Evolutionary conservation across 768 basidiomycete genomes (phyloP).

Genomic region (Suillus brevipes): DNA sequence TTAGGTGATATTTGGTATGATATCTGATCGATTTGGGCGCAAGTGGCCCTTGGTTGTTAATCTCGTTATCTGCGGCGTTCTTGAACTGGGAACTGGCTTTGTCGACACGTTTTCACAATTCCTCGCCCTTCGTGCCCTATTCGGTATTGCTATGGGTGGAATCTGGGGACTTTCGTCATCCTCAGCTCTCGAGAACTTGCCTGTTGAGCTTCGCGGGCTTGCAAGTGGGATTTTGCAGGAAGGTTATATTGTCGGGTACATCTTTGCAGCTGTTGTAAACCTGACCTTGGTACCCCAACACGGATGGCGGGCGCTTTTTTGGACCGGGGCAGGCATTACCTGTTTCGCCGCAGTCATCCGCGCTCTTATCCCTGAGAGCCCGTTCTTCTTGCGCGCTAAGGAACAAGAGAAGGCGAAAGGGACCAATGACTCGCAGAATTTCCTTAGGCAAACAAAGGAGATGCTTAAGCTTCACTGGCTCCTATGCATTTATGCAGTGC

Average conservation of each 20-base stretch:
- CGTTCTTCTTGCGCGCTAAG: conserved; percentile 67
- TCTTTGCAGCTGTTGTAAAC: conserved; percentile 83
- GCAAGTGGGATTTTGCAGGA: conserved; percentile 85
- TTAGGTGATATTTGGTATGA: conserved; percentile 70
- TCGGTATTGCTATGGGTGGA: conserved; percentile 88
- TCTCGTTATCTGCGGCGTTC: conserved; percentile 63
- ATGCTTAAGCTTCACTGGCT: conserved; percentile 87
- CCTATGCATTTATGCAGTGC: conserved; percentile 78
- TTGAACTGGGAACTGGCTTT: conserved; percentile 83
- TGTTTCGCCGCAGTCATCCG: conserved; percentile 69
- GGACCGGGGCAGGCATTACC: conserved; percentile 70
- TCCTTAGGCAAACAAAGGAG: conserved; percentile 66
- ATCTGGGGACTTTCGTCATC: conserved; percentile 85
- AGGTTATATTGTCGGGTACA: conserved; percentile 85
- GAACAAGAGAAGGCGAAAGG: conserved; percentile 48
- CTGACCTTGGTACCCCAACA: conserved; percentile 49
- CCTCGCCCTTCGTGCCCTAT: conserved; percentile 78
- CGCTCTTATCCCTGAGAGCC: conserved; percentile 75
- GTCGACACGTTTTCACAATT: conserved; percentile 76
- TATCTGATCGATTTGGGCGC: conserved; percentile 86
- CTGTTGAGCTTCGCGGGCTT: conserved; percentile 82
- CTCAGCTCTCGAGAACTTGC: conserved; percentile 87
- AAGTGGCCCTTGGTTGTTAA: conserved; percentile 91
- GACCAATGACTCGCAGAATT: conserved; percentile 47
- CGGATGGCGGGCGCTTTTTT: conserved; percentile 84